Evolutionary conservation across 192 early-diverging fungal genomes (phyloP).

Genomic region (Coemansia sp.): DNA sequence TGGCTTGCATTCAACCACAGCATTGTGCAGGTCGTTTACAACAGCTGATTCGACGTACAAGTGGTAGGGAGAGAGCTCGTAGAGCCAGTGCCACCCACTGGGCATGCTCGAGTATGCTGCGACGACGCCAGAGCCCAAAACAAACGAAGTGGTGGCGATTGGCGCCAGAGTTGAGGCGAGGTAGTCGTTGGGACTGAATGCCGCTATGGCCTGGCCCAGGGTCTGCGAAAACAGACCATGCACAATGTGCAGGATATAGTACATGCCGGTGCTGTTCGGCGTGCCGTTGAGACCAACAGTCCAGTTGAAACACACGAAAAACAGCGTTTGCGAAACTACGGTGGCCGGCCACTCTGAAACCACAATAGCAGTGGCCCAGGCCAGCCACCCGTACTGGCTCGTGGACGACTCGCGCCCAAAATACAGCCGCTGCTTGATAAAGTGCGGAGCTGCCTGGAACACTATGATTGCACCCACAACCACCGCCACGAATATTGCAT

Average conservation of each 20-base stretch:
- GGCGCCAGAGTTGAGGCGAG: conserved; percentile 64
- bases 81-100: conserved; percentile 67
- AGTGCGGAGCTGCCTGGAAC: conserved; percentile 64
- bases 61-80: conserved; percentile 62
- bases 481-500: conserved; percentile 53
- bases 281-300: conserved; percentile 56
- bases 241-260: conserved; percentile 58
- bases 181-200: conserved; percentile 58
- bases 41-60: conserved; percentile 63
- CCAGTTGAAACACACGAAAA: conserved; percentile 64
- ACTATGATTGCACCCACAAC: conserved; percentile 60
- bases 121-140: conserved; percentile 63
- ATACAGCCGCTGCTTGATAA: conserved; percentile 59
- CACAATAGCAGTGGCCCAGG: conserved; percentile 63
- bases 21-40: conserved; percentile 58
- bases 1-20: conserved; percentile 46
- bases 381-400: conserved; percentile 64
- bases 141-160: conserved; percentile 60
- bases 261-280: conserved; percentile 57
- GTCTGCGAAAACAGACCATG: conserved; percentile 57
- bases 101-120: conserved; percentile 59
- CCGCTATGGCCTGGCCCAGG: conserved; percentile 61
- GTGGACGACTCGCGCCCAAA: conserved; percentile 66
- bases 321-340: conserved; percentile 56
- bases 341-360: conserved; percentile 64